Conservation (phyloP, 2,329 filamentous ascomycete genomes). For the Cercospora sp. region DNA sequence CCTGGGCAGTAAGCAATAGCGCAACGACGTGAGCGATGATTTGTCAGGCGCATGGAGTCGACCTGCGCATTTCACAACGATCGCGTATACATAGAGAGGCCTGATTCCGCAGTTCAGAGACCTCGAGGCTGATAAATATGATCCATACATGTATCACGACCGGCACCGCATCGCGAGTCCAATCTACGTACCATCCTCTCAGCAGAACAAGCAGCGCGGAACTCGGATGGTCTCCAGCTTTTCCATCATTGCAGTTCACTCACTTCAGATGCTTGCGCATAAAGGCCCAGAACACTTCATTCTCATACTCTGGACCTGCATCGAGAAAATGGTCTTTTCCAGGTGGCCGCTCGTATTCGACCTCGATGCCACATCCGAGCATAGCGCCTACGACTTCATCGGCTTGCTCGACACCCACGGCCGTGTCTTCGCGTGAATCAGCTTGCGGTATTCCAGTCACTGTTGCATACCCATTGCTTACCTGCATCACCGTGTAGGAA, state of each 20-base stretch:
- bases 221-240: not conserved
- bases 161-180: not conserved
- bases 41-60: not conserved
- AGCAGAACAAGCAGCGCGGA: not conserved
- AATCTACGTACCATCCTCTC: not conserved
- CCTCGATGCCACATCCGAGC: constrained; percentile 30
- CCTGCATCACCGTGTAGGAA: constrained; percentile 35
- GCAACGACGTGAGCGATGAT: not conserved
- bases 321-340: constrained; percentile 36
- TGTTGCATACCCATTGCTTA: constrained; percentile 15
- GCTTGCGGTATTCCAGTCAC: not conserved
- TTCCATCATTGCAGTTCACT: not conserved
- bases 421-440: constrained; percentile 19
- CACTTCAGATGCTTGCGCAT: constrained; percentile 32
- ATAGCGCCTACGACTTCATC: constrained; percentile 37
- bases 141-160: not conserved
- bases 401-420: constrained; percentile 35
- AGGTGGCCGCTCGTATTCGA: constrained; percentile 32
- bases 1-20: constrained; percentile 52
- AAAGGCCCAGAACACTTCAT: constrained; percentile 34
- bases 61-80: not conserved
- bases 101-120: not conserved
- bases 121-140: not conserved
- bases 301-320: constrained; percentile 26
- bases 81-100: not conserved